Conservation (phyloP, 768 basidiomycete species). For the Tylopilus felleus region DNA sequence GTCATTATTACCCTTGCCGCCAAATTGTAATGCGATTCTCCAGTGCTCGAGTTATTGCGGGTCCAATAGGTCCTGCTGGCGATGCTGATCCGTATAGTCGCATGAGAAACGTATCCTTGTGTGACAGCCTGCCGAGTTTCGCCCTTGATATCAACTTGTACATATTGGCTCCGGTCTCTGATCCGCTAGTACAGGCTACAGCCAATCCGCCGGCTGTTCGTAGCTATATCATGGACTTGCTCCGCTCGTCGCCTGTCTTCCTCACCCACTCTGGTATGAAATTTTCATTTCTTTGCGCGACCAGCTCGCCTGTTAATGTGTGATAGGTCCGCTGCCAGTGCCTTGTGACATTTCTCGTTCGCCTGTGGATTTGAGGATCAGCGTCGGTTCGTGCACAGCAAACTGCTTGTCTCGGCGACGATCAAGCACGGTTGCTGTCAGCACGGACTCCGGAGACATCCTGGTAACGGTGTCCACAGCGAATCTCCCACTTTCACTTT, state of each 20-base stretch:
- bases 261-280: conserved; percentile 22
- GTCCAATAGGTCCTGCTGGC: conserved; percentile 11
- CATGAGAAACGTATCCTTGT: conserved; percentile 11
- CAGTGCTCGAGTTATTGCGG: conserved; percentile 2
- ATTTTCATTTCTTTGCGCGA: conserved; percentile 13
- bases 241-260: conserved; percentile 11
- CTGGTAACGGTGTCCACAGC: conserved; percentile 28
- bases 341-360: conserved; percentile 9
- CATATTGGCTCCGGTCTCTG: conserved; percentile 19
- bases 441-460: conserved; percentile 21
- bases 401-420: conserved; percentile 25
- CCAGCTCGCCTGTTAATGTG: conserved; percentile 12
- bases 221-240: conserved; percentile 9
- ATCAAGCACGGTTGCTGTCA: conserved; percentile 30
- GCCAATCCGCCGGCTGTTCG: conserved; percentile 19
- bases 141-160: conserved; percentile 9
- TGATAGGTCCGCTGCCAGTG: conserved; percentile 5
- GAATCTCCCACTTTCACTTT: conserved; percentile 18
- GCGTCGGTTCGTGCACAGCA: conserved; percentile 34
- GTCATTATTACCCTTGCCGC: conserved; percentile 15
- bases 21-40: conserved; percentile 20
- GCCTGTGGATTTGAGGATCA: conserved; percentile 21
- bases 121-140: conserved; percentile 3
- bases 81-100: conserved; percentile 17
- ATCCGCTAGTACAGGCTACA: conserved; percentile 28